Evolutionary conservation across 768 basidiomycete species (phyloP).

Genomic region (Pholiota microspora): DNA sequence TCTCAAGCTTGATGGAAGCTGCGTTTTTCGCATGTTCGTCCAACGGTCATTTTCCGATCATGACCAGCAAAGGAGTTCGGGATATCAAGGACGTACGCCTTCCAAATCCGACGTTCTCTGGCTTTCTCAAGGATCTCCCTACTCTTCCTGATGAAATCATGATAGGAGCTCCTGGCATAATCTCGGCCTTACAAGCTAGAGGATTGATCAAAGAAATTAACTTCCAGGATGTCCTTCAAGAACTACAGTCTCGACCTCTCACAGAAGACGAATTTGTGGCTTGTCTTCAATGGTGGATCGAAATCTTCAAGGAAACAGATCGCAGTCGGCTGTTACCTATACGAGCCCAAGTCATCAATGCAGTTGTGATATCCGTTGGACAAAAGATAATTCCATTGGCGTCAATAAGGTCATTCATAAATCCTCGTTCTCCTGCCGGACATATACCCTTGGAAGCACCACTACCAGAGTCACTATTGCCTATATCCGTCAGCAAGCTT

Average conservation of each 20-base stretch:
- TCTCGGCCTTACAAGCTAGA: conserved; percentile 57
- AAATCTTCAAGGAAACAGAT: conserved; percentile 33
- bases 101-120: conserved; percentile 66
- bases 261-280: conserved; percentile 70
- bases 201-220: conserved; percentile 72
- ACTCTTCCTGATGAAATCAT: conserved; percentile 64
- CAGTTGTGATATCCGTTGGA: conserved; percentile 55
- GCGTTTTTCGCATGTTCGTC: conserved; percentile 74
- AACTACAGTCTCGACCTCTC: conserved; percentile 72
- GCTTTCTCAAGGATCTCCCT: conserved; percentile 78
- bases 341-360: conserved; percentile 65
- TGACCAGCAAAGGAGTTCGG: conserved; percentile 74
- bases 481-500: conserved; percentile 58
- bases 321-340: conserved; percentile 38
- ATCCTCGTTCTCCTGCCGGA: conserved; percentile 48
- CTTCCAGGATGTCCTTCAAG: conserved; percentile 79
- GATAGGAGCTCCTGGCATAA: conserved; percentile 53
- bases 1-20: conserved; percentile 66
- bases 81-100: conserved; percentile 66
- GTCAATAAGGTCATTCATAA: conserved; percentile 70
- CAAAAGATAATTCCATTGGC: conserved; percentile 68
- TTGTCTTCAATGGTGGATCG: conserved; percentile 87
- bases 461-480: conserved; percentile 71
- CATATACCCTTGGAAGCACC: conserved; percentile 74
- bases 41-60: conserved; percentile 56